These are phyloP conservation scores for Pichia phayaonensis DNA, from an alignment of 805 yeast genomes.

Conservation along the genomic window DNA sequence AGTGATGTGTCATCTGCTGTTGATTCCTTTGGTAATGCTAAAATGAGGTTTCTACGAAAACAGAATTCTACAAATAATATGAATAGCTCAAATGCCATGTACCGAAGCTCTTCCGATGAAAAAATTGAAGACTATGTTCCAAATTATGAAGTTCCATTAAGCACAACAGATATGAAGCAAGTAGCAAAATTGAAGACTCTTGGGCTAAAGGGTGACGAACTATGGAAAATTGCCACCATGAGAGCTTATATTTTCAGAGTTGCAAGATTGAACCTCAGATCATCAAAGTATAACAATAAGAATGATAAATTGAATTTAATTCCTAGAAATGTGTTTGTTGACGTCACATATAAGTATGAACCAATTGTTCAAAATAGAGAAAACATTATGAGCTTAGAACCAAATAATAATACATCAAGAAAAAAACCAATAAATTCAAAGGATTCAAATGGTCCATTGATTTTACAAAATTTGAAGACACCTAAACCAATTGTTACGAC, in stretches of 20 bases:
- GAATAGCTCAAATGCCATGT: background rate
- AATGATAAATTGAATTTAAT: conserved; percentile 24
- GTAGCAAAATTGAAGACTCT: conserved; percentile 59
- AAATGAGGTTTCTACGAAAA: conserved; percentile 28
- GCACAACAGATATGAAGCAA: conserved; percentile 66
- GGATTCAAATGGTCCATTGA: background rate
- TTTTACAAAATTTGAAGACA: conserved; percentile 3
- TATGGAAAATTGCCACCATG: conserved; percentile 76
- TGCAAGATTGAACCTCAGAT: conserved; percentile 30
- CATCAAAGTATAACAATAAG: background rate
- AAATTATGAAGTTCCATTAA: conserved; percentile 42
- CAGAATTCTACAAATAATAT: background rate
- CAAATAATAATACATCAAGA: background rate
- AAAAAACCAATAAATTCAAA: background rate
- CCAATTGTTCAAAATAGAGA: background rate
- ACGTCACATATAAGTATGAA: conserved; percentile 26
- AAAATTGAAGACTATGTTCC: conserved; percentile 29
- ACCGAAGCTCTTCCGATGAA: conserved; percentile 2
- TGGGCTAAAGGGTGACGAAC: conserved; percentile 65
- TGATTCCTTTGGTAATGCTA: conserved; percentile 42
- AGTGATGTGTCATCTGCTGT: conserved; percentile 12
- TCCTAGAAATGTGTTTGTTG: conserved; percentile 49
- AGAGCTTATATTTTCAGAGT: conserved; percentile 61
- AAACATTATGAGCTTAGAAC: too few relatives aligned
- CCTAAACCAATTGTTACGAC: conserved; percentile 3